Evolutionary conservation across 2,329 filamentous ascomycete species (phyloP).

Genomic region (Didymella glomerata): DNA sequence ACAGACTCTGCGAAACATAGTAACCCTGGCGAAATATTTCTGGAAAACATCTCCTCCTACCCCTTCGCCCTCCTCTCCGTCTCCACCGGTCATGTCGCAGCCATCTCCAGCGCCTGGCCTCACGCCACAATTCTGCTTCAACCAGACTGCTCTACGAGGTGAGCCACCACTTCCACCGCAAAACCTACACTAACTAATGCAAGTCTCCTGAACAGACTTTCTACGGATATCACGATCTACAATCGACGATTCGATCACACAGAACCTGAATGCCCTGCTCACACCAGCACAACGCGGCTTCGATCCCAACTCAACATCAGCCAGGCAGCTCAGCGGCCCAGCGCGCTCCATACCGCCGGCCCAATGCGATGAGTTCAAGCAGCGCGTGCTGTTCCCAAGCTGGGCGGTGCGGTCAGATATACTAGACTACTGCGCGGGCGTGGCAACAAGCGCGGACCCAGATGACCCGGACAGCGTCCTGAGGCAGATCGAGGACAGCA

Average conservation of each 20-base stretch:
- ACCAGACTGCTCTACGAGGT: conserved; percentile 61
- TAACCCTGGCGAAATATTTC: conserved; percentile 43
- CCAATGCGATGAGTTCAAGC: conserved; percentile 76
- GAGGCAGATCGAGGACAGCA: conserved; percentile 74
- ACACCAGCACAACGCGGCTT: conserved; percentile 78
- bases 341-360: conserved; percentile 64
- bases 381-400: conserved; percentile 81
- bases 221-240: conserved; percentile 82
- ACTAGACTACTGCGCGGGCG: conserved; percentile 85
- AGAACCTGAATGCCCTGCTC: conserved; percentile 88
- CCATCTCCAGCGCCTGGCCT: conserved; percentile 52
- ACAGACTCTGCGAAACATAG: no score
- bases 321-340: conserved; percentile 63
- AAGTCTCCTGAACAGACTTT: conserved; percentile 71
- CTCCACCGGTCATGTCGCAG: conserved; percentile 51
- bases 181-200: conserved; percentile 48
- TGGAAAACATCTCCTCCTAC: conserved; percentile 38
- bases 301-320: conserved; percentile 78
- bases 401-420: conserved; percentile 88
- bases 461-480: conserved; percentile 80
- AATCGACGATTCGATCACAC: conserved; percentile 91
- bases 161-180: conserved; percentile 19
- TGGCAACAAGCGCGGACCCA: conserved; percentile 87
- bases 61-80: conserved; percentile 15
- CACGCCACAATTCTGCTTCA: conserved; percentile 62